A percentile compares a stretch with the other conserved stretches of the same genome.
Evolutionary conservation across 1,139 yeast species (phyloP).

Genomic region (Suhomyces coccinellae): DNA sequence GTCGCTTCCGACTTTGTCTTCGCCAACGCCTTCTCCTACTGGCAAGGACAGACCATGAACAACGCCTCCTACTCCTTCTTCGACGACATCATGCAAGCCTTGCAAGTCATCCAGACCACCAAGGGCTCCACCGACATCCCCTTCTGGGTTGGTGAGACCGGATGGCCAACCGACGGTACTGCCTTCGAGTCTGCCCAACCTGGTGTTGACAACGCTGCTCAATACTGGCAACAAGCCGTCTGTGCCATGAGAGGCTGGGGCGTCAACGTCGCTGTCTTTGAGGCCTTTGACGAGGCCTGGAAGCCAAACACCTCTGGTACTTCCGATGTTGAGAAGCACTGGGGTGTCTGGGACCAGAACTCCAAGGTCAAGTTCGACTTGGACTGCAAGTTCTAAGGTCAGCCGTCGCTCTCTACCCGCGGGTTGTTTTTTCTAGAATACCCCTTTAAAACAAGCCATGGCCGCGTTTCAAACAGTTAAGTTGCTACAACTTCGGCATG

Average conservation of each 20-base stretch:
- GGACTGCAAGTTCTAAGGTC: slow-evolving; percentile 48
- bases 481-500: slow-evolving; percentile 4
- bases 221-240: slow-evolving; percentile 82
- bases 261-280: slow-evolving; percentile 85
- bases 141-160: slow-evolving; percentile 98
- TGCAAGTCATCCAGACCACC: slow-evolving; percentile 77
- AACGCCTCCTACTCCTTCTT: slow-evolving; percentile 88
- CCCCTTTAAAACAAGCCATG: background rate
- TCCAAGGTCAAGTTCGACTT: slow-evolving; percentile 59
- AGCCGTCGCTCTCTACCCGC: background rate
- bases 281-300: slow-evolving; percentile 95
- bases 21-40: slow-evolving; percentile 95
- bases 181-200: slow-evolving; percentile 66
- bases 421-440: slow-evolving; percentile 1
- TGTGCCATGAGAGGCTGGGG: slow-evolving; percentile 97
- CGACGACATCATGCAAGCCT: slow-evolving; percentile 95
- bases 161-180: slow-evolving; percentile 95
- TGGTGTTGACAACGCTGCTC: slow-evolving; percentile 66
- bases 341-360: slow-evolving; percentile 80
- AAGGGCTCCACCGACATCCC: slow-evolving; percentile 83
- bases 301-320: slow-evolving; percentile 88
- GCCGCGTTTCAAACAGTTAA: slow-evolving; percentile 1
- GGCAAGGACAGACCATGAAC: slow-evolving; percentile 90
- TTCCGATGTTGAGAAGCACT: slow-evolving; percentile 82
- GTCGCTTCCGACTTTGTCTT: slow-evolving; percentile 78